Evolutionary conservation across 176 grass and related monocot genomes (phyloP).

Genomic region (Metroxylon sagu): DNA sequence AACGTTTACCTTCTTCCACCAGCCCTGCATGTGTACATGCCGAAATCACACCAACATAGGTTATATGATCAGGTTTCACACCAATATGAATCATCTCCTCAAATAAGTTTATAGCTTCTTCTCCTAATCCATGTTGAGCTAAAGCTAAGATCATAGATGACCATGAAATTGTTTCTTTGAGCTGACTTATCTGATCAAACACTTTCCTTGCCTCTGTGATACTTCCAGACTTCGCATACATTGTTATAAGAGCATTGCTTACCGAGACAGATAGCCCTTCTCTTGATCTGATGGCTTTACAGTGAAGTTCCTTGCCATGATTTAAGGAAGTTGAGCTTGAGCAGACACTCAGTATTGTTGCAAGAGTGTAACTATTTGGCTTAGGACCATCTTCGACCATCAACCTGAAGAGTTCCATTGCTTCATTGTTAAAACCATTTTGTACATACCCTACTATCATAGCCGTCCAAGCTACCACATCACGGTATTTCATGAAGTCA

Average conservation of each 20-base stretch:
- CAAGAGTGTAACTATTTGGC: constrained; percentile 73
- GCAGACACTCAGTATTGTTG: constrained; percentile 63
- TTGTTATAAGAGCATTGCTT: constrained; percentile 59
- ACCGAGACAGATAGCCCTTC: constrained; percentile 50
- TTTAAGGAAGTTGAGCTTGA: constrained; percentile 58
- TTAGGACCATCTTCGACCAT: constrained; percentile 61
- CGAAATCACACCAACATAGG: constrained; percentile 61
- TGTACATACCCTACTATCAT: constrained; percentile 89
- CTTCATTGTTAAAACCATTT: constrained; percentile 66
- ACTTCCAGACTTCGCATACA: constrained; percentile 69
- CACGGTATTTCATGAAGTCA: constrained; percentile 50
- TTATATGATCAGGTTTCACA: constrained; percentile 62
- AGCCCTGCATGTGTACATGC: constrained; percentile 69
- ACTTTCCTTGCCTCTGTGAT: constrained; percentile 45
- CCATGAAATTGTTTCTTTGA: constrained; percentile 66
- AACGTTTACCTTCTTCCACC: constrained; percentile 50
- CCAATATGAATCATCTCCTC: constrained; percentile 61
- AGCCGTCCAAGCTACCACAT: constrained; percentile 92
- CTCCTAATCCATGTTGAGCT: constrained; percentile 74
- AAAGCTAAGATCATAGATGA: constrained; percentile 82
- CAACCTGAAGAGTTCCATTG: constrained; percentile 56
- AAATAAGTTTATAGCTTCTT: constrained; percentile 54
- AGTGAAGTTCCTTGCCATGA: constrained; percentile 81
- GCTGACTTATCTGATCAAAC: constrained; percentile 42
- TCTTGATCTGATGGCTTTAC: constrained; percentile 55